phyloP scores from a whole-genome alignment of 805 yeast genomes.

The Candida glaebosa region DNA sequence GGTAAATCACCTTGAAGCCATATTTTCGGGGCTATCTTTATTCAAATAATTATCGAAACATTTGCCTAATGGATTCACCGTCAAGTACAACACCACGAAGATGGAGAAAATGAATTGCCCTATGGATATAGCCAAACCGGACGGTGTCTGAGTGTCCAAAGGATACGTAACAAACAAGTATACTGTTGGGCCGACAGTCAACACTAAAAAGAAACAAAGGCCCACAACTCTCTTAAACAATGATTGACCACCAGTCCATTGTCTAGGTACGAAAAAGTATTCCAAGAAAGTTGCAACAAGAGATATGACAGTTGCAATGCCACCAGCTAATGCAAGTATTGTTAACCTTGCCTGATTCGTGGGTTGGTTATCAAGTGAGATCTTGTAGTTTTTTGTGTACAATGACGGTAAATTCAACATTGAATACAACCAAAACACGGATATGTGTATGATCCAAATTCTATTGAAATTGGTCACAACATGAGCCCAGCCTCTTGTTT shows the following conservation, averaged over 20 bases:
- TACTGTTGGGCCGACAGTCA: slow-evolving; percentile 49
- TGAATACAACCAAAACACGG: slow-evolving; percentile 76
- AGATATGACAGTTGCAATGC: slow-evolving; percentile 55
- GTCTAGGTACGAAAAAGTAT: slow-evolving; percentile 61
- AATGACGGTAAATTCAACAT: slow-evolving; percentile 64
- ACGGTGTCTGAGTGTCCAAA: slow-evolving; percentile 23
- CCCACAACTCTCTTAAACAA: slow-evolving; percentile 45
- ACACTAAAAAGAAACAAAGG: slow-evolving; percentile 37
- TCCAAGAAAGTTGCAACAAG: slow-evolving; percentile 57
- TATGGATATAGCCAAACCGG: slow-evolving; percentile 45
- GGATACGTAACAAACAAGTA: slow-evolving; percentile 48
- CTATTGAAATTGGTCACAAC: slow-evolving; percentile 69
- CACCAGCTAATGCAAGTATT: slow-evolving; percentile 65
- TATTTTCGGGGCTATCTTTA: slow-evolving; percentile 33
- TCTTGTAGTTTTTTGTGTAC: slow-evolving; percentile 57
- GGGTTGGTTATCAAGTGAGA: slow-evolving; percentile 57
- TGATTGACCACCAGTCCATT: slow-evolving; percentile 70
- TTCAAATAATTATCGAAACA: slow-evolving; percentile 39
- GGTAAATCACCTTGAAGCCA: slow-evolving; percentile 58
- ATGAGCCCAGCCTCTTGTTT: slow-evolving; percentile 76
- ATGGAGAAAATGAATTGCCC: slow-evolving; percentile 57
- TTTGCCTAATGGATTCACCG: slow-evolving; percentile 59
- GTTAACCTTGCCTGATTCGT: slow-evolving; percentile 52
- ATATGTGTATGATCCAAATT: slow-evolving; percentile 73
- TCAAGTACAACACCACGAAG: slow-evolving; percentile 50